Base-by-base conservation (phyloP, 768 basidiomycete species). In the Candolleomyces aberdarensis region DNA sequence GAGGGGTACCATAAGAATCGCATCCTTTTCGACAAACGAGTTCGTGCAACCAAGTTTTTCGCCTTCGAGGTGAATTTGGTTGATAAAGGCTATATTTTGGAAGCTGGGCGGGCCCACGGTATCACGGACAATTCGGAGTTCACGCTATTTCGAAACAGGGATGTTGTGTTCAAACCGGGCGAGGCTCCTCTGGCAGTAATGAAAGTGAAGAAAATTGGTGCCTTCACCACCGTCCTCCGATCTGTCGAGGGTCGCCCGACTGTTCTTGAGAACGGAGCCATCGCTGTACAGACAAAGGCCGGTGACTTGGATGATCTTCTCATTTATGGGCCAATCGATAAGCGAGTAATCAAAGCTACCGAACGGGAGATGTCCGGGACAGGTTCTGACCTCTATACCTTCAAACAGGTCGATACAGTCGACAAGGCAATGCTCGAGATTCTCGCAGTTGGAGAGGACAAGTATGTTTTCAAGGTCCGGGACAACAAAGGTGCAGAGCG, bases 61-160 rank as follows among this genome's bases (percentile, higher is more conserved):
- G 26, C 19, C 57, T 41, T 52, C 44, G 29, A 52, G 17, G 57
- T 58, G 13, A 44, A 58, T 19, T 9, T 43, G 10, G 57, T 58
- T 13, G 11, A 36, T 10, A 15, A 26, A 26, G 20, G 26, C 13
- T 59, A 26, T 14, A 43, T 52, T 13, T 19, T 59, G n/a, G 31
- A 59, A 43, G 58, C 49, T 20, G 58, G 58, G 3, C 19, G 31
- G 15, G 58, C 58, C 0, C 74, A 75, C 54, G 74, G 75, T 2
- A 65, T 76, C 26, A 72, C 70, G 1, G 44, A 61, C 0, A 72
- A 68, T 2, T 71, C 71, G 15, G 62, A 53, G 5, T 68, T 71
- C 59, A 56, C 65, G 6, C 61, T 69, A 6, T 70, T 74, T 55
- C 60, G 57, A 51, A 67, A 65, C 3, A 70, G 73, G 58, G 63